Evolutionary conservation across 164 flowering plant genomes (phyloP).

Genomic region (Chloranthus sessilifolius): DNA sequence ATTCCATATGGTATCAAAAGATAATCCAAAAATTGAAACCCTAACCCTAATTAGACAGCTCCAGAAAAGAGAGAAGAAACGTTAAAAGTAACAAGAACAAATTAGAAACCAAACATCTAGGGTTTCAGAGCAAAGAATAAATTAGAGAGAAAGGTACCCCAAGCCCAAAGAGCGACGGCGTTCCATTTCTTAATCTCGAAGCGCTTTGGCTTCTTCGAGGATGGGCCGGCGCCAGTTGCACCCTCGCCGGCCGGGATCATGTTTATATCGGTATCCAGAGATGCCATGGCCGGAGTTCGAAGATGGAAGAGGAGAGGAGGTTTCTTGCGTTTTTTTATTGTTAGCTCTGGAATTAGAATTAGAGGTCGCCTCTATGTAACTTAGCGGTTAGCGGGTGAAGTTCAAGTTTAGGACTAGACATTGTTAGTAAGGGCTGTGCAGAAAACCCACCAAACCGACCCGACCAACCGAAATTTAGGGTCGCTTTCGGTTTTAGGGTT

Average conservation of each 20-base stretch:
- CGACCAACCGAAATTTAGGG: too few species aligned
- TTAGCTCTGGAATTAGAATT: too few species aligned
- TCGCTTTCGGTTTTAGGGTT: too few species aligned
- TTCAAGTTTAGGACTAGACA: too few species aligned
- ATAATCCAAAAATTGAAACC: not conserved
- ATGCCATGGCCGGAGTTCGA: slow-evolving; percentile 18
- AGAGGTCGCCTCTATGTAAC: too few species aligned
- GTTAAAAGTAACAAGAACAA: not conserved
- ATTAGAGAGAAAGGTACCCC: slow-evolving; percentile 44
- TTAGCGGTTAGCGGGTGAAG: too few species aligned
- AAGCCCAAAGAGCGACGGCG: slow-evolving; percentile 83
- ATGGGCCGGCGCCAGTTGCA: slow-evolving; percentile 20
- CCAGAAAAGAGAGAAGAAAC: not conserved
- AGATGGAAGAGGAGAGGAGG: too few species aligned
- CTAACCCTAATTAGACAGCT: not conserved
- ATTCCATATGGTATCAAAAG: not conserved
- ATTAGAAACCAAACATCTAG: not conserved
- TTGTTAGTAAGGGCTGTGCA: too few species aligned
- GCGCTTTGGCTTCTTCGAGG: slow-evolving; percentile 55
- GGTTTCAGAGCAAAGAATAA: not conserved
- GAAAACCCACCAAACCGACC: too few species aligned
- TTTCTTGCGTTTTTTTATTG: too few species aligned
- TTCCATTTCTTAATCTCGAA: slow-evolving; percentile 91
- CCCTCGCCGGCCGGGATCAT: slow-evolving; percentile 45
- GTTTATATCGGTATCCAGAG: slow-evolving; percentile 34